Evolutionary conservation across 2,329 filamentous ascomycete species (phyloP).

Genomic region (Apiospora phragmitis): DNA sequence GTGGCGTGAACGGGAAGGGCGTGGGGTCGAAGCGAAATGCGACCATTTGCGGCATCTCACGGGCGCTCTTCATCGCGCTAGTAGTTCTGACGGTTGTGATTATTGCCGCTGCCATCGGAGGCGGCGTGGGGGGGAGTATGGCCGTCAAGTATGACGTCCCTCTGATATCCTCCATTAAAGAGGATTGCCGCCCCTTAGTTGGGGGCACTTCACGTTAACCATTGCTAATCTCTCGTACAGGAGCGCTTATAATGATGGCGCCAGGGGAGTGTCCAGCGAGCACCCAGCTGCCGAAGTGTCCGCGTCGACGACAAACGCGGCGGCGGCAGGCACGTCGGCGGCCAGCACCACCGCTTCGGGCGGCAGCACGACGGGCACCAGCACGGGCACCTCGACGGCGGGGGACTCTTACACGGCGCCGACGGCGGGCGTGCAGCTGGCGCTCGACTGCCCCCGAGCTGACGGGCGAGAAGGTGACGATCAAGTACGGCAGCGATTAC

Average conservation of each 20-base stretch:
- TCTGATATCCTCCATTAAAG: not conserved
- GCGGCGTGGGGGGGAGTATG: constrained; percentile 23
- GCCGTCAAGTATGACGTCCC: constrained; percentile 22
- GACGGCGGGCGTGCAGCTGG: not conserved
- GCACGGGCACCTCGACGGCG: not conserved
- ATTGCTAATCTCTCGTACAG: not conserved
- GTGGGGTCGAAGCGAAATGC: not conserved
- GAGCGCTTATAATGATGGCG: not conserved
- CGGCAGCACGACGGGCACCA: not conserved
- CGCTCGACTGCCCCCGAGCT: constrained; percentile 10
- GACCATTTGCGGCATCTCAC: constrained; percentile 21
- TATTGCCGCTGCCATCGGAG: constrained; percentile 22
- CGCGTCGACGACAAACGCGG: not conserved
- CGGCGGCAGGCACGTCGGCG: not conserved
- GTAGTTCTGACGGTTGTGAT: constrained; percentile 20
- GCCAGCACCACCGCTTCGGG: not conserved
- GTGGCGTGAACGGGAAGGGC: not conserved
- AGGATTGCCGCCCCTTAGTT: not conserved
- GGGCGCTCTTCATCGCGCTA: constrained; percentile 20
- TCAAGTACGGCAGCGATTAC: not conserved
- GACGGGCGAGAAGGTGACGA: not conserved
- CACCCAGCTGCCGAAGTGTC: not conserved
- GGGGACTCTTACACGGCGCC: not conserved
- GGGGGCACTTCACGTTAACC: not conserved
- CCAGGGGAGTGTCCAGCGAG: not conserved